Conservation (phyloP, 495 filamentous ascomycete genomes). For the Penicillium arizonense region DNA sequence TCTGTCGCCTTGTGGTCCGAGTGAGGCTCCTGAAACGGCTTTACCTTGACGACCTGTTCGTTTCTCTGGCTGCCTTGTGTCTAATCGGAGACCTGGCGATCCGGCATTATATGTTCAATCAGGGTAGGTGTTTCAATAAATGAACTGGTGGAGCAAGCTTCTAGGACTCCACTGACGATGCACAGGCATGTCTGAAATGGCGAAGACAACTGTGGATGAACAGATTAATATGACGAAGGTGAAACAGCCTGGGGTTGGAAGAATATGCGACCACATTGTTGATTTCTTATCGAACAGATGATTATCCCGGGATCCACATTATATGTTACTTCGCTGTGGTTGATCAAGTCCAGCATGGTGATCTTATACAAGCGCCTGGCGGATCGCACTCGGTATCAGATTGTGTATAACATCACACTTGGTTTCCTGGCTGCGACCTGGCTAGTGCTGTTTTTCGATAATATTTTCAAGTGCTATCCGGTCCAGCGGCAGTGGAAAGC, state of each 20-base stretch:
- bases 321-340: slow-evolving; percentile 23
- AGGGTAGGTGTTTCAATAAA: slow-evolving; percentile 10
- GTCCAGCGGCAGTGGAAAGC: slow-evolving; percentile 14
- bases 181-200: slow-evolving; percentile 22
- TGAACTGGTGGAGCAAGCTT: neutral
- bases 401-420: slow-evolving; percentile 22
- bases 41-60: slow-evolving; percentile 20
- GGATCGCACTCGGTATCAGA: slow-evolving; percentile 22
- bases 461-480: slow-evolving; percentile 24
- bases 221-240: slow-evolving; percentile 25
- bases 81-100: slow-evolving; percentile 20
- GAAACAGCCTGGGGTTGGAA: neutral
- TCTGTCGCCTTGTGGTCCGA: slow-evolving; percentile 15
- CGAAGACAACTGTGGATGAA: slow-evolving; percentile 2
- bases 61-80: slow-evolving; percentile 12
- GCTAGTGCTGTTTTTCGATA: slow-evolving; percentile 23
- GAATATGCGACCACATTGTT: neutral
- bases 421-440: slow-evolving; percentile 19
- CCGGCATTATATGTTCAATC: slow-evolving; percentile 25
- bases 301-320: slow-evolving; percentile 26
- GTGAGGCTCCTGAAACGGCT: slow-evolving; percentile 13
- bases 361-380: slow-evolving; percentile 26
- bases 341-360: slow-evolving; percentile 25
- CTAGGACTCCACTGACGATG: neutral
- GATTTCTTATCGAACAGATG: slow-evolving; percentile 12